Base-by-base conservation (phyloP, 306 rosid genomes). In the Cucurbita argyrosperma region DNA sequence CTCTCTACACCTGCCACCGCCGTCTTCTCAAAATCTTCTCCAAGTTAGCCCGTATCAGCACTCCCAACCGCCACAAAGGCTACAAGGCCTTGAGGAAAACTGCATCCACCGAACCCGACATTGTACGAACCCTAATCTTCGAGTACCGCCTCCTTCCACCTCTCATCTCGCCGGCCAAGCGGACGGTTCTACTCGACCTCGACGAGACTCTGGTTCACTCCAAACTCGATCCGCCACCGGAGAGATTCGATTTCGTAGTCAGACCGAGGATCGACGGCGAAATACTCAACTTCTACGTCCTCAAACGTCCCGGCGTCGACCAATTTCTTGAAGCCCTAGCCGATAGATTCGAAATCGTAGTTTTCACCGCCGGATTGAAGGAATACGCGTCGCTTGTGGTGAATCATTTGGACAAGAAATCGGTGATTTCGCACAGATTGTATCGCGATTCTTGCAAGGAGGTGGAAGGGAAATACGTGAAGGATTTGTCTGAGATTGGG, bases 161-260 rank as follows among this genome's bases (percentile, higher is more conserved):
- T 5, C 80, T 80, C 46, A 64, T 49, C 0, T 77, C 88, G 0
- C 60, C 78, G 1, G 54, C 54, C 30, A 80, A 73, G 14, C 79
- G 77, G 43, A 94, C 99, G 0, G 74, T 94, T 12, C 78, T 94
- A 53, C 95, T 94, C 2, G 99, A 94, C 68, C 85, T 94, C 0
- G 99, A 94, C 57, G 97, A 94, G 78, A 94, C 99, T 5, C 71
- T 94, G 45, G 67, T 94, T 10, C 99, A 94, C 72, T 85, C 97
- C 7, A 74, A 78, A 54, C 75, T 88, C 0, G 81, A 83, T 4
- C 88, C 91, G 3, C 85, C 81, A 5, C 91, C 92, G 35, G 83
- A 79, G 40, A 51, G 77, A 35, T 94, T 72, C 68, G 96, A 94
- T 62, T 94, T 94, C 87, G 74, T 91, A 2, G 90, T 94, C 42